A percentile compares a stretch with the other conserved stretches of the same genome.
phyloP scores from a whole-genome alignment of 257 asterid genomes.

The Jaltomata sinuosa region DNA sequence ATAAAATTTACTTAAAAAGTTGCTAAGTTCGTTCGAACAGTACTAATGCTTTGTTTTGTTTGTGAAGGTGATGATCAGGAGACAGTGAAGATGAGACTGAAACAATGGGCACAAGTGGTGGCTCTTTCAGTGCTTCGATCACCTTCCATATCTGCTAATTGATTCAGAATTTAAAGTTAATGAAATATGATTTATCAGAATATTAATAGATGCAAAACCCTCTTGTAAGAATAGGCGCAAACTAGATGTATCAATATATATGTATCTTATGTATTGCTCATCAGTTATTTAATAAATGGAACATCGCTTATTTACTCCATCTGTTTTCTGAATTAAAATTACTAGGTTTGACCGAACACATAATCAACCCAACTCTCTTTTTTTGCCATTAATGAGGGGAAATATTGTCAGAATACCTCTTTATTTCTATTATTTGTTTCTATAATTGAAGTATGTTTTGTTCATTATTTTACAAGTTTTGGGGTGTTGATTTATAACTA shows the following conservation, averaged over 20 bases:
- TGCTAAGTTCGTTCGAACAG: not conserved
- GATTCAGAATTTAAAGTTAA: not conserved
- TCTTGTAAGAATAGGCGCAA: not conserved
- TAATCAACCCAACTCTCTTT: too few species aligned
- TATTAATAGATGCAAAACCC: not conserved
- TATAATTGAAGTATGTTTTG: not conserved
- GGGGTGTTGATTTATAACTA: not conserved
- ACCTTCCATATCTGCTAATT: not conserved
- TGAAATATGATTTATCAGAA: not conserved
- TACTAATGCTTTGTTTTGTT: not conserved
- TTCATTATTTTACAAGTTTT: not conserved
- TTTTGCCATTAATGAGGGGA: too few species aligned
- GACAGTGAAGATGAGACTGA: slow-evolving; percentile 44
- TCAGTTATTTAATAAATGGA: not conserved
- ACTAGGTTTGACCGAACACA: too few species aligned
- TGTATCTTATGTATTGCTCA: not conserved
- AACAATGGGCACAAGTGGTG: slow-evolving; percentile 82
- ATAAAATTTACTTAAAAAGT: not conserved
- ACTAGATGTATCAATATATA: not conserved
- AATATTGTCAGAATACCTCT: not conserved
- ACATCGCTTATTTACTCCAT: not conserved
- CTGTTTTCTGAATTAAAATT: not conserved
- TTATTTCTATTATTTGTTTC: not conserved
- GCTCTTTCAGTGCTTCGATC: slow-evolving; percentile 51
- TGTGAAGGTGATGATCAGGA: slow-evolving; percentile 45